A percentile compares a stretch with the other conserved stretches of the same genome.
phyloP scores from a whole-genome alignment of 805 yeast species.

The Helenozyma baotianmanensis region DNA sequence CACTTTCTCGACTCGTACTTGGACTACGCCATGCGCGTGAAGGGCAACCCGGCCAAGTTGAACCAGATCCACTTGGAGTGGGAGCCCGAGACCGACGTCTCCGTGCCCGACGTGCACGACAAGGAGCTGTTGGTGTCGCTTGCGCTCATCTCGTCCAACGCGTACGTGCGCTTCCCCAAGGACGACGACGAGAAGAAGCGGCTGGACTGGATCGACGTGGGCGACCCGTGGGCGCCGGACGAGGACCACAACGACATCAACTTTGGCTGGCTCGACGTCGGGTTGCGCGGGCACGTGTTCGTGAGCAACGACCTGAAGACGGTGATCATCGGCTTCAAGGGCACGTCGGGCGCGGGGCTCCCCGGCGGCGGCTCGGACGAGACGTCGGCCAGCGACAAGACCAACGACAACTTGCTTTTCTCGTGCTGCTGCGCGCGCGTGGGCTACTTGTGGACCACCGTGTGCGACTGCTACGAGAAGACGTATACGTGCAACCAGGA shows the following conservation, averaged over 20 bases:
- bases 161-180: conserved; percentile 74
- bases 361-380: conserved; percentile 51
- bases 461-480: conserved; percentile 85
- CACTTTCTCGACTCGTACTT: conserved; percentile 64
- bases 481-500: conserved; percentile 85
- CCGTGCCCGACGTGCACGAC: conserved; percentile 74
- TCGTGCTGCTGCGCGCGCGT: conserved; percentile 96
- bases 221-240: conserved; percentile 49
- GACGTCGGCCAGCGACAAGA: conserved; percentile 75
- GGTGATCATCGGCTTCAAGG: conserved; percentile 80
- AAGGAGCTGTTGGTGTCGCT: conserved; percentile 65
- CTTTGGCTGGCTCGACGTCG: conserved; percentile 85
- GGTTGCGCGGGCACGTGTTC: conserved; percentile 89
- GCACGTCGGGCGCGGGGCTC: conserved; percentile 78
- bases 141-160: conserved; percentile 86
- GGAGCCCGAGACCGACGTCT: conserved; percentile 46
- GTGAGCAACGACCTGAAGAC: conserved; percentile 50
- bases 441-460: conserved; percentile 88
- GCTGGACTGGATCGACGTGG: conserved; percentile 86
- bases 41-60: conserved; percentile 33
- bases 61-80: conserved; percentile 54
- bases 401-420: conserved; percentile 83
- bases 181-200: conserved; percentile 41
- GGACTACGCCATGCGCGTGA: conserved; percentile 46
- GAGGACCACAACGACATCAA: conserved; percentile 47